Percentiles rank a stretch among this genome's conserved stretches.
phyloP scores from a whole-genome alignment of 1,139 yeast species.

The Diutina catenulata region DNA sequence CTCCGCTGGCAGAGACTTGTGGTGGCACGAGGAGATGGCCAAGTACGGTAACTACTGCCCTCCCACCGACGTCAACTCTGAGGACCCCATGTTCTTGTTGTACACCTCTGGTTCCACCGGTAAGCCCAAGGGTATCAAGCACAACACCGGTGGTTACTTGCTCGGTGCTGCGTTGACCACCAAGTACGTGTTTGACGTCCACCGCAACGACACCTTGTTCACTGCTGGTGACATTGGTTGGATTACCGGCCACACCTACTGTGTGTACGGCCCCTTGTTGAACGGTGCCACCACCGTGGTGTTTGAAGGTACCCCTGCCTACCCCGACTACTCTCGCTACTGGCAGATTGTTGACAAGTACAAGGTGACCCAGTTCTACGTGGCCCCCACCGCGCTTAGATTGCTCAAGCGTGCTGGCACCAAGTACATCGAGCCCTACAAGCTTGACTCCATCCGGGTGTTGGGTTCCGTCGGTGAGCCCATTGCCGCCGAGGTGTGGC shows the following conservation, averaged over 20 bases:
- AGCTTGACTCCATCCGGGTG: constrained; percentile 55
- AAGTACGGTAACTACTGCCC: constrained; percentile 57
- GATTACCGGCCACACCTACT: constrained; percentile 83
- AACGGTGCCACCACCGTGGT: constrained; percentile 75
- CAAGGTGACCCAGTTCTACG: constrained; percentile 74
- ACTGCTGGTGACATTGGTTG: constrained; percentile 88
- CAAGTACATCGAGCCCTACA: constrained; percentile 48
- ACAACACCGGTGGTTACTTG: constrained; percentile 70
- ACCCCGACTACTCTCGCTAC: constrained; percentile 67
- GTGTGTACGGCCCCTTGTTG: constrained; percentile 69
- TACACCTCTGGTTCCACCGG: constrained; percentile 56
- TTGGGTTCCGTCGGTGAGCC: constrained; percentile 90
- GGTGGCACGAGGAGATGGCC: constrained; percentile 71
- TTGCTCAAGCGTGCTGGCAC: constrained; percentile 64
- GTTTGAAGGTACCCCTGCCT: constrained; percentile 81
- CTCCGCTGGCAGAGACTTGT: constrained; percentile 42
- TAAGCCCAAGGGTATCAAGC: constrained; percentile 26
- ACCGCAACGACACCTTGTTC: constrained; percentile 58
- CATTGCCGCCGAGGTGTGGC: constrained; percentile 88
- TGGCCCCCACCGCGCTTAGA: constrained; percentile 84
- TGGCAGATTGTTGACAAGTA: constrained; percentile 76
- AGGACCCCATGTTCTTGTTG: constrained; percentile 52
- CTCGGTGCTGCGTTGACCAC: constrained; percentile 61
- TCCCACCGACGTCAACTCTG: constrained; percentile 47
- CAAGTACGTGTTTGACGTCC: constrained; percentile 67